Conservation (phyloP, 2,329 filamentous ascomycete genomes). For the Aureobasidium sp. region DNA sequence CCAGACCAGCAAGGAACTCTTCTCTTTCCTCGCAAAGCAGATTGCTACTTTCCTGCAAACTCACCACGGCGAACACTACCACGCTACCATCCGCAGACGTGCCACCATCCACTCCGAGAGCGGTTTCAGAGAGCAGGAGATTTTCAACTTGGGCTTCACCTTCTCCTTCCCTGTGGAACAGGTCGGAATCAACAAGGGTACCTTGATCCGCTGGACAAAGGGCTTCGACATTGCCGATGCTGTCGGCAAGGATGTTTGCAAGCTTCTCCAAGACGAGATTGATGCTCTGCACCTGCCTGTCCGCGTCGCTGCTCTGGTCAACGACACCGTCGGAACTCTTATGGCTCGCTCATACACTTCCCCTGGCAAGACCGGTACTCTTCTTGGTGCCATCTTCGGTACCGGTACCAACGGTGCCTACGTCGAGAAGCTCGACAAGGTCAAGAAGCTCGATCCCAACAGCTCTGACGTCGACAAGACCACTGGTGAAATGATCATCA, state of each 20-base stretch:
- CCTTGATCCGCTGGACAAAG: conserved; percentile 95
- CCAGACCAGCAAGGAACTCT: conserved; percentile 77
- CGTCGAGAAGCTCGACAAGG: conserved; percentile 79
- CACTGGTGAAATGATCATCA: conserved; percentile 93
- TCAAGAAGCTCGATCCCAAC: conserved; percentile 63
- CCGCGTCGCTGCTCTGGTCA: conserved; percentile 90
- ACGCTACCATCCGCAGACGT: conserved; percentile 54
- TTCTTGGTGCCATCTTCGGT: conserved; percentile 95
- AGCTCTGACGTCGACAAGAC: conserved; percentile 52
- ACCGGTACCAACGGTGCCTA: conserved; percentile 97
- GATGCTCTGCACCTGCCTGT: conserved; percentile 81
- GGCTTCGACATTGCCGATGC: conserved; percentile 96
- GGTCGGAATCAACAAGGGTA: conserved; percentile 88
- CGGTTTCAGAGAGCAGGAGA: conserved; percentile 61
- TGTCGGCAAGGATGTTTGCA: conserved; percentile 89
- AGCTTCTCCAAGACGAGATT: conserved; percentile 80
- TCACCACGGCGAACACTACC: conserved; percentile 84
- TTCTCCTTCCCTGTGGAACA: conserved; percentile 97
- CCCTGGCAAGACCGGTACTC: conserved; percentile 74
- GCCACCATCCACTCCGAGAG: conserved; percentile 52
- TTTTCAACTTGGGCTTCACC: conserved; percentile 95
- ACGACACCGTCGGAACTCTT: conserved; percentile 93
- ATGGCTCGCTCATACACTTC: conserved; percentile 97
- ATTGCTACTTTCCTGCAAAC: conserved; percentile 80
- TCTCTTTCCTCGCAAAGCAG: conserved; percentile 86